These are phyloP conservation scores for Blastobotrys buckinghamii DNA, from an alignment of 1,139 yeast species.

Conservation along the genomic window DNA sequence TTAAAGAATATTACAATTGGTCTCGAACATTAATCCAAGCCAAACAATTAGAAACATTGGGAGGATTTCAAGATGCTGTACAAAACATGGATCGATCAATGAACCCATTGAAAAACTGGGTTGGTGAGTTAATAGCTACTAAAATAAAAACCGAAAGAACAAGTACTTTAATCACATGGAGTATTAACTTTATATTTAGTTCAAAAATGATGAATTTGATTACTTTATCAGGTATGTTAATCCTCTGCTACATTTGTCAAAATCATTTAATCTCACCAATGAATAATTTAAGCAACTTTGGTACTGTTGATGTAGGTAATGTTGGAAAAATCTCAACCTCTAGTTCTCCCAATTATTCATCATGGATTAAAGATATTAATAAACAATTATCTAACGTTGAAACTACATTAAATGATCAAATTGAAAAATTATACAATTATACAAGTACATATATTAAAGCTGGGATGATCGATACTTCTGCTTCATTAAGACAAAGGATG, in stretches of 20 bases:
- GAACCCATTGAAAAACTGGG: slow-evolving; percentile 7
- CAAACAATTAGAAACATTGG: slow-evolving; percentile 13
- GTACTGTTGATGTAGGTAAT: not conserved
- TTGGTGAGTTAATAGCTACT: not conserved
- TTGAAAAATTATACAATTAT: not conserved
- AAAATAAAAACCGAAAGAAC: not conserved
- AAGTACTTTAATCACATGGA: slow-evolving; percentile 11
- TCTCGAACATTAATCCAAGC: slow-evolving; percentile 13
- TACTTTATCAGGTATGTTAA: not conserved
- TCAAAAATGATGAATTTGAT: not conserved
- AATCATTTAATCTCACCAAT: not conserved
- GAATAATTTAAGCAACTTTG: not conserved
- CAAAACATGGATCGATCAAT: slow-evolving; percentile 12
- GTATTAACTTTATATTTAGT: slow-evolving; percentile 8
- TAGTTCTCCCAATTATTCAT: not conserved
- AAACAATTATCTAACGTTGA: not conserved
- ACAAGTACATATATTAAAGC: not conserved
- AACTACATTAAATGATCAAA: not conserved
- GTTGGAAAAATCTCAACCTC: not conserved
- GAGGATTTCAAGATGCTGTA: slow-evolving; percentile 16
- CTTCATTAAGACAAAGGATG: slow-evolving; percentile 2
- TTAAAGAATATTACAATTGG: slow-evolving; percentile 19
- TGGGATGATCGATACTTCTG: not conserved
- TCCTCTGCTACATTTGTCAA: not conserved
- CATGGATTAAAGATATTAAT: not conserved